Evolutionary conservation across 1,284 basidiomycete genomes (phyloP).

Genomic region (Hymenochaete sp.): DNA sequence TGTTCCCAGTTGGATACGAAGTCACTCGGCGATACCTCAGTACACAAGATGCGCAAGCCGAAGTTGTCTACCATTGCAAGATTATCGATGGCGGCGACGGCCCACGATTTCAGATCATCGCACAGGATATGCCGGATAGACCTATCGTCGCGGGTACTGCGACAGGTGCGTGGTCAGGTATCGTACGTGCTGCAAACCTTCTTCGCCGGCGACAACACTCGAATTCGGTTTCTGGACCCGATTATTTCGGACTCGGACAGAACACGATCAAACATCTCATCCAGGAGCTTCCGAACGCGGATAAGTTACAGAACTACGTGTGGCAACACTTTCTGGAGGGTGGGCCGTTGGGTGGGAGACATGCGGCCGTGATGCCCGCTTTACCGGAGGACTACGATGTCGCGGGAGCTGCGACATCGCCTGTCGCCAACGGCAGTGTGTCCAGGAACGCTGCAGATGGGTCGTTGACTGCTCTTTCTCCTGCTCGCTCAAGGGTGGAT

Average conservation of each 20-base stretch:
- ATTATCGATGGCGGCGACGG: slow-evolving; percentile 75
- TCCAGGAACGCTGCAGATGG: slow-evolving; percentile 22
- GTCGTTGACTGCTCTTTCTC: too few species aligned
- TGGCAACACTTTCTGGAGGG: slow-evolving; percentile 77
- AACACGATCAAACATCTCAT: slow-evolving; percentile 81
- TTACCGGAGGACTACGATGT: slow-evolving; percentile 61
- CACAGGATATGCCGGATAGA: slow-evolving; percentile 55
- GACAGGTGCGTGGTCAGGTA: slow-evolving; percentile 73
- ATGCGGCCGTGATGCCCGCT: slow-evolving; percentile 69
- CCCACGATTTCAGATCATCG: slow-evolving; percentile 72
- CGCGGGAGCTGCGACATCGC: slow-evolving; percentile 36
- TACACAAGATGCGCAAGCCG: slow-evolving; percentile 51
- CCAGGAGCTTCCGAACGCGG: slow-evolving; percentile 64
- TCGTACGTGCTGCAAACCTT: slow-evolving; percentile 69
- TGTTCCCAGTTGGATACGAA: slow-evolving; percentile 77
- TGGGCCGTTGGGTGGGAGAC: slow-evolving; percentile 69
- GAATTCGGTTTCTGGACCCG: slow-evolving; percentile 76
- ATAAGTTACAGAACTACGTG: slow-evolving; percentile 64
- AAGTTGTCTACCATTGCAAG: slow-evolving; percentile 71
- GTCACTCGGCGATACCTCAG: slow-evolving; percentile 73
- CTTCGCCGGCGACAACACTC: slow-evolving; percentile 71
- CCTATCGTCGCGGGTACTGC: slow-evolving; percentile 73
- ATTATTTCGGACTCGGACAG: slow-evolving; percentile 76
- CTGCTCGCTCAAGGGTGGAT: too few species aligned
- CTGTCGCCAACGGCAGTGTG: slow-evolving; percentile 24